Base-by-base conservation (phyloP, 306 rosid species). In the Cucurbita maxima region DNA sequence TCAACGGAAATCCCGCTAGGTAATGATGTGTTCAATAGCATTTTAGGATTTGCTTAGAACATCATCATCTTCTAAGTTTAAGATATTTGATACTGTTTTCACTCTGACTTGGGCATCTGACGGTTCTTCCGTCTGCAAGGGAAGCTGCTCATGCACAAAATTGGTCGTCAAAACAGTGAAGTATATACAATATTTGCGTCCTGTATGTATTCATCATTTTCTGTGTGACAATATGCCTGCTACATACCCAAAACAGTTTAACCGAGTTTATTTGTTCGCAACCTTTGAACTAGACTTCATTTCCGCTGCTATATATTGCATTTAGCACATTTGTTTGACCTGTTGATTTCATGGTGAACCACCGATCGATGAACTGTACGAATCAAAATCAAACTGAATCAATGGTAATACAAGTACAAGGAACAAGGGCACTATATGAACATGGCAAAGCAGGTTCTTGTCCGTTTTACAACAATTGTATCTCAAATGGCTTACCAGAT, bases 1-100 rank as follows among this genome's bases (percentile, higher is more conserved):
- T 64, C 47, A 54, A 38, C 89, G 83, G 78, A 89, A 91, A 77
- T 16, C 80, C 75, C 87, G 84, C 60, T 89, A 92, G 77, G 69
- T 74, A 74, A 9, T 58, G 22, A 22, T 73, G 43, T 72, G 12
- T 67, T 45, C n/a, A 44, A 11, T 37, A 37, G 48, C 55, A 67
- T 44, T 30, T 45, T 25, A 67, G 41, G 12, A 64, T 10, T 67
- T 19, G 4, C 40, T 20, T 45, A 11, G 72, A 10, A n/a, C n/a
- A n/a, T 44, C 16, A 44, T 67, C 10, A 1, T 44, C 51, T 44
- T 22, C 73, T 13, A 3, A 67, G 41, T 41, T 22, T 20, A 34
- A 1, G 25, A 48, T 15, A 50, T 30, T 69, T 2, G 8, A 50
- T 7, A 7, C 25, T 7, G 8, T 58, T 48, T 48, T 30, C 9